Evolutionary conservation across 768 basidiomycete genomes (phyloP).

Genomic region (Mycena indigotica): DNA sequence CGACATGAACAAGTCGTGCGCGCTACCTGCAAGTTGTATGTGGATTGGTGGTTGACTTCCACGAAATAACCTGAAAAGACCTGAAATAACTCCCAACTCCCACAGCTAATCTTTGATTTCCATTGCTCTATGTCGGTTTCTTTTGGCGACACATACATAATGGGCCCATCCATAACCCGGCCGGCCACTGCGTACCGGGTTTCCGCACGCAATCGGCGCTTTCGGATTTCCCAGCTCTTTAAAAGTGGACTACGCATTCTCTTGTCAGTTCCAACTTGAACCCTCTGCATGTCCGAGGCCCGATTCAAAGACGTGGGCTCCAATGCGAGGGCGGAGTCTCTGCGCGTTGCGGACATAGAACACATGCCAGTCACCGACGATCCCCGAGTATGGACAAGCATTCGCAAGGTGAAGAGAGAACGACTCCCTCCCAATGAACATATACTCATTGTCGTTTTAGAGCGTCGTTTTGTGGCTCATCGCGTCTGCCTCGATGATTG

Average conservation of each 20-base stretch:
- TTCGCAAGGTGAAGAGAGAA: constrained; percentile 63
- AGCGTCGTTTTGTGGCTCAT: constrained; percentile 50
- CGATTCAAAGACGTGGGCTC: not conserved
- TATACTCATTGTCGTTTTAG: too few species aligned
- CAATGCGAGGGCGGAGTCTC: not conserved
- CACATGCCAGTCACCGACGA: constrained; percentile 60
- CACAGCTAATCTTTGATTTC: too few species aligned
- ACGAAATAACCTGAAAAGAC: too few species aligned
- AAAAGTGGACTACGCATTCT: not conserved
- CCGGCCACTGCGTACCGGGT: constrained; percentile 5
- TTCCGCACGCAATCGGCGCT: constrained; percentile 16
- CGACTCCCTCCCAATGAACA: too few species aligned
- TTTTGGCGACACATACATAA: too few species aligned
- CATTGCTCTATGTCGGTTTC: too few species aligned
- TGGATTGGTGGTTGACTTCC: too few species aligned
- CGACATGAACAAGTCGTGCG: too few species aligned
- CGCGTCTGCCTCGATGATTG: constrained; percentile 56
- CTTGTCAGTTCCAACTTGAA: not conserved
- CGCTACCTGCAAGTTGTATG: too few species aligned
- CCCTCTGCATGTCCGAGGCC: not conserved
- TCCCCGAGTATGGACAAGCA: constrained; percentile 58
- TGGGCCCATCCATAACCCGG: constrained; percentile 2
- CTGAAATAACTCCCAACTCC: too few species aligned
- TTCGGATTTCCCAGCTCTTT: constrained; percentile 10
- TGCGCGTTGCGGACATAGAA: constrained; percentile 45